Evolutionary conservation across 2,329 filamentous ascomycete species (phyloP).

Genomic region (Fusarium domesticum): DNA sequence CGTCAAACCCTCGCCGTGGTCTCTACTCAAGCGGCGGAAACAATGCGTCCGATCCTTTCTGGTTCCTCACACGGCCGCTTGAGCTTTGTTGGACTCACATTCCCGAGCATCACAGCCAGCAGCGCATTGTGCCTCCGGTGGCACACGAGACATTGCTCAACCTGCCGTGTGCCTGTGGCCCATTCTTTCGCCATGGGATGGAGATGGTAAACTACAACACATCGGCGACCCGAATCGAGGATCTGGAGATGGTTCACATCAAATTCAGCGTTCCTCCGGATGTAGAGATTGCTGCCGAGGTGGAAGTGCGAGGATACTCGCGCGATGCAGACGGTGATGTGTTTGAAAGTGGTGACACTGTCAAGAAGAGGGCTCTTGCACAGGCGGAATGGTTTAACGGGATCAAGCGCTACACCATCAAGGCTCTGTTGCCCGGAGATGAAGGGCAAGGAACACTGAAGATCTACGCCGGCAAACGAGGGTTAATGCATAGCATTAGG

Average conservation of each 20-base stretch:
- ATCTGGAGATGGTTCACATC: conserved; percentile 88
- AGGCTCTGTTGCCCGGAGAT: conserved; percentile 86
- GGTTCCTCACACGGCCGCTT: conserved; percentile 84
- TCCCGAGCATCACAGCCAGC: conserved; percentile 79
- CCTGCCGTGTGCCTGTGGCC: conserved; percentile 79
- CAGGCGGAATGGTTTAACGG: conserved; percentile 90
- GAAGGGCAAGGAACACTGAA: conserved; percentile 86
- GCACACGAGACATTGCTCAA: conserved; percentile 82
- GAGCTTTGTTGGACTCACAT: conserved; percentile 97
- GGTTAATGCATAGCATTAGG: conserved; percentile 95
- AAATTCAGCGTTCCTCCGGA: conserved; percentile 85
- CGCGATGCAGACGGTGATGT: conserved; percentile 85
- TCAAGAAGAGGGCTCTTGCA: conserved; percentile 81
- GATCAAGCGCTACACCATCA: conserved; percentile 87
- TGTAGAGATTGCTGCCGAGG: conserved; percentile 87
- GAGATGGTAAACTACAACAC: conserved; percentile 90
- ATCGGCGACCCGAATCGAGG: conserved; percentile 77
- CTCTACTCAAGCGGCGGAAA: conserved; percentile 72
- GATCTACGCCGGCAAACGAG: conserved; percentile 89
- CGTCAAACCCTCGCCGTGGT: conserved; percentile 78
- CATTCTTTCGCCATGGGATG: conserved; percentile 79
- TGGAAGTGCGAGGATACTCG: conserved; percentile 78
- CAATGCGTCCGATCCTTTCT: conserved; percentile 78
- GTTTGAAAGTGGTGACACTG: conserved; percentile 85
- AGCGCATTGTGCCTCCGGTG: conserved; percentile 88